Base-by-base conservation (phyloP, 345 rosid species). In the Lepidium aucheri region DNA sequence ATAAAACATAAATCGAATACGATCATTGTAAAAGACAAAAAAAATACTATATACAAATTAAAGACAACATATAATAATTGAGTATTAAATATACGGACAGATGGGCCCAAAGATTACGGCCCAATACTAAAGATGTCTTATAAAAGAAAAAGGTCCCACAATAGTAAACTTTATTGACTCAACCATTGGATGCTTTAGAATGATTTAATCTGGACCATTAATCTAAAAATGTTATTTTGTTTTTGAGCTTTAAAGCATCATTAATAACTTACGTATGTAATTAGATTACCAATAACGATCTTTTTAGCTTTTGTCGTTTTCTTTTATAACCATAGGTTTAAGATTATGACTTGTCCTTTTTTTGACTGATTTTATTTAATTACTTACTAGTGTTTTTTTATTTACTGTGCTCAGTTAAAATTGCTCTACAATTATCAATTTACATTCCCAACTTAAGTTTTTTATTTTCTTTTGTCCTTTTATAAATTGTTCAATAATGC, bases 301-400 rank as follows among this genome's bases (percentile, higher is more conserved):
- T 10, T 53, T 53, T 66, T 26, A 71, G 69, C 63, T 71, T 62
- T 72, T 72, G 76, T 64, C 76, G 60, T 36, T 40, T 71, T 72
- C 33, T 56, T 63, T 50, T 8, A 11, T 46, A 42, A 36, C 43
- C n/a, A n/a, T n/a, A n/a, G n/a, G n/a, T n/a, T 20, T 20, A 20
- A 20, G 22, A 20, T 20, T 20, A 20, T 20, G 2, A 20, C 22
- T 20, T 20, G 22, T 20, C 22, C 22, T 20, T 20, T 20, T 20
- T 20, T 20, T 20, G 22, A 20, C 22, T 46, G 26, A 54, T 38
- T 39, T 24, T 64, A 20, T 20, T 20, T 20, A 20, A 1, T 20
- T 71, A 18, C 34, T 13, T 53, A 53, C 22, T 47, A 14, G 3
- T 3, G 3, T 3, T 24, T 36, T 36, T 36, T 12, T 63, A 44